Base-by-base conservation (phyloP, 352 stramenopile species). In the Phytophthora sp. region DNA sequence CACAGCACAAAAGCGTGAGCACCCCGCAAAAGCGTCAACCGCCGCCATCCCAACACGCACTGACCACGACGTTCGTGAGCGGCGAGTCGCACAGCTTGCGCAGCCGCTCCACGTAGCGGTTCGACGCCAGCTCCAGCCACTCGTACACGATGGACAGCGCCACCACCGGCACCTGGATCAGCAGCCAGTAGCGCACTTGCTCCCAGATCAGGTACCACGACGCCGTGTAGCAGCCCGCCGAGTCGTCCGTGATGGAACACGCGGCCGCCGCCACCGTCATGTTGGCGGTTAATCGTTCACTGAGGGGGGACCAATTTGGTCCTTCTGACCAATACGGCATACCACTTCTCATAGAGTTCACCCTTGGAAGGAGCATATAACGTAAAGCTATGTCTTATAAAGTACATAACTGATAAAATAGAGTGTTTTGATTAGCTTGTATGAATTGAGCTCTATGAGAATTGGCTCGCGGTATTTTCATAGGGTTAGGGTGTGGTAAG, bases 151-250 rank as follows among this genome's bases (percentile, higher is more conserved):
- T 74, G 10, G 84, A 89, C 51, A 92, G 31, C 15, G 67, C 81
- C 24, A 91, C 44, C 11, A 94, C 71, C 13, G 87, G 83, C 42
- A 83, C 49, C 60, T 95, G 87, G 31, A 93, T 74, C 21, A 94
- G 81, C 60, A 89, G 62, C 81, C 82, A 95, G 49, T 84, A 88
- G 49, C 82, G 85, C 17, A 94, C 58, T 61, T 95, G 87, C 67
- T 87, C 77, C 74, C 84, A 89, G 15, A 94, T 74, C 53, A 95
- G 79, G 60, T 81, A 84, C 87, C 87, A 95, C 26, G 84, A 90
- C 3, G 87, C 87, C 51, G 85, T 92, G 66, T 86, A 95, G 67
- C 87, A 95, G 11, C 55, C 66, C 0, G 74, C 62, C 20, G 67
- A 76, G 51, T 67, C 54, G 69, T 89, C 55, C 9, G 82, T 80